Evolutionary conservation across 2,329 filamentous ascomycete species (phyloP), one percentile per base, ranked within the genome.

Genomic region (Coniochaeta prunicola): DNA sequence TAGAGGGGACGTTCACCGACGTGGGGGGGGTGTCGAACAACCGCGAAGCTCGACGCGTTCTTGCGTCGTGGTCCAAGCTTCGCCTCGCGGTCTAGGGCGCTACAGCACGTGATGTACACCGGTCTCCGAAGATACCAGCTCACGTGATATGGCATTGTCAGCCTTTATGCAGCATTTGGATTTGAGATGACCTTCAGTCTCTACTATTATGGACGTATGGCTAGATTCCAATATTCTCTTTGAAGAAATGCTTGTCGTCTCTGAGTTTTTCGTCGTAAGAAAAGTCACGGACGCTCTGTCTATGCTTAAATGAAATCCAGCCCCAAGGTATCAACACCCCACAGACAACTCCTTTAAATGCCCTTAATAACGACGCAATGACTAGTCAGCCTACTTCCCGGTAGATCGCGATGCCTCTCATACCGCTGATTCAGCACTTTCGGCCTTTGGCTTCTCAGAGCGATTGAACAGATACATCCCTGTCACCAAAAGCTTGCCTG

Each of bases 401-500:
- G 4, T 21, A 6, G 5, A 45, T 10, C 31, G 13, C 7, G 13
- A 24, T 21, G 7, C n/a, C 45, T 50, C 4, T 63, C 56, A 63
- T 34, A 56, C 63, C 57, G 59, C 56, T 34, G 58, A 57, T 57
- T 60, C 59, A 0, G 21, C 57, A 31, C 5, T 42, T 17, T 58
- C 58, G n/a, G 31, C 30, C 56, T 61, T 60, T 33, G 59, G 60
- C 42, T 60, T 65, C 64, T 79, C 76, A 0, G 72, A 65, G 19
- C 67, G 60, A 45, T 76, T 76, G 57, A 78, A 77, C 2, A 77
- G 60, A 61, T 74, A 79, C 73, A 80, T 71, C 31, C 72, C 59
- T 4, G 76, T 72, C 6, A 80, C 78, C 19, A 79, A 34, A 40
- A 75, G 57, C 65, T 81, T 81, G 8, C 78, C 77, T 1, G 70